Evolutionary conservation across 768 basidiomycete species (phyloP), one percentile per base, ranked within the genome.

Genomic region (Mycena rebaudengoi): DNA sequence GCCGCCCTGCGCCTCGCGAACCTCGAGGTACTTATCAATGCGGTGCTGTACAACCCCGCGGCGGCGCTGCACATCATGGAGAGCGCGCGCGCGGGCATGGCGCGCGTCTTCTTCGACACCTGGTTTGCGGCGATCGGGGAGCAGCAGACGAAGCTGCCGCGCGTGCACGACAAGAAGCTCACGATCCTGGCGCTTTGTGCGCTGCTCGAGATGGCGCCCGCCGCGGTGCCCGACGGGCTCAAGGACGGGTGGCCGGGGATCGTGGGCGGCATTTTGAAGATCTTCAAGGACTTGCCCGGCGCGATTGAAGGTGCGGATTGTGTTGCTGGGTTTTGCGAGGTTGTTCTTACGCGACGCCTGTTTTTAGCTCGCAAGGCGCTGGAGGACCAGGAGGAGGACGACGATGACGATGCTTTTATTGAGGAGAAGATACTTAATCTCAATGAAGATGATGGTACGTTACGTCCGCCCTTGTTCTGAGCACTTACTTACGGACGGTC

Each of bases 151-250:
- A 84, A 82, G 48, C 83, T 95, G 33, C 92, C 93, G 13, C 87
- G 94, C 20, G 94, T 97, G 43, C 94, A 97, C 72, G 94, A 96
- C 78, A 95, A 95, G 85, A 94, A 91, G 76, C 79, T 96, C 60
- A 87, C 86, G 68, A 86, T 96, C 58, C 73, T 92, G 60, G 88
- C 94, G 11, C 74, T 96, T 59, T 92, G 89, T 65, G 87, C 88
- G 44, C 77, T 96, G 61, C 79, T 97, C 71, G 92, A 95, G 76
- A 78, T 94, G 75, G 81, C 88, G 13, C 83, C 85, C 2, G 73
- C 74, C 10, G 73, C 71, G 48, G 82, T 93, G 33, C 92, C 91
- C 3, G 82, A 82, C 40, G 74, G 77, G 18, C 76, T 94, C 65
- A 82, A 84, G 62, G 87, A 88, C 5, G 91, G 89, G 12, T 95